phyloP scores from a whole-genome alignment of 371 early-diverging fungal species.

The Choanephora cucurbitarum region DNA sequence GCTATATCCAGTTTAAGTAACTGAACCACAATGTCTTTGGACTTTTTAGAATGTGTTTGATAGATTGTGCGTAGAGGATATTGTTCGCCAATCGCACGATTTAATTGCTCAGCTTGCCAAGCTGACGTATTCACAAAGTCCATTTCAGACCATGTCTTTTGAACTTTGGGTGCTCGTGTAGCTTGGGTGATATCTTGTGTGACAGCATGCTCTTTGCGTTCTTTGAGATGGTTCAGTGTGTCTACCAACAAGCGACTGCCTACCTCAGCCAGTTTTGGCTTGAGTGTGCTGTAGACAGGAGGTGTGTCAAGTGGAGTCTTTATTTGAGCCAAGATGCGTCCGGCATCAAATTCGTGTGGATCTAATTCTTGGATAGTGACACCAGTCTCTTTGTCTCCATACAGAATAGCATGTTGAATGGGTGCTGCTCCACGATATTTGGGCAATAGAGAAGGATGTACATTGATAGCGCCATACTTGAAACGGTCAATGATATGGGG shows the following conservation, averaged over 20 bases:
- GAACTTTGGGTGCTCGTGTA: conserved; percentile 78
- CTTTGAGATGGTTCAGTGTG: conserved; percentile 62
- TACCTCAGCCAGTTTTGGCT: conserved; percentile 52
- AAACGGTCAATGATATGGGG: conserved; percentile 66
- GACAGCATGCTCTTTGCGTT: conserved; percentile 51
- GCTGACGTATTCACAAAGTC: conserved; percentile 67
- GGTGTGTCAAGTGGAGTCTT: conserved; percentile 11
- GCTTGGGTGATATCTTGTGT: conserved; percentile 67
- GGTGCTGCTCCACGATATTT: conserved; percentile 93
- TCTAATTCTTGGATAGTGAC: conserved; percentile 88
- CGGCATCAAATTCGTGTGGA: conserved; percentile 80
- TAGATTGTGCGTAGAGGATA: conserved; percentile 16
- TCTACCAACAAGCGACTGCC: conserved; percentile 70
- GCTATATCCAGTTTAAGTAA: conserved; percentile 32
- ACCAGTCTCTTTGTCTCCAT: conserved; percentile 77
- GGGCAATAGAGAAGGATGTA: conserved; percentile 90
- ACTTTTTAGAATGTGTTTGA: conserved; percentile 12
- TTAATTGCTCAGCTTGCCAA: conserved; percentile 60
- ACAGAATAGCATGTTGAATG: conserved; percentile 83
- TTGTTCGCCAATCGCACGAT: conserved; percentile 78
- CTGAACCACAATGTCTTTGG: conserved; percentile 24
- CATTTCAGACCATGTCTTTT: conserved; percentile 58
- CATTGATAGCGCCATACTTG: conserved; percentile 75
- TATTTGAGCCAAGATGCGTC: conserved; percentile 77
- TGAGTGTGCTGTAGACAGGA: conserved; percentile 28